Base-by-base conservation (phyloP, 768 basidiomycete genomes). In the Phanerodontia chrysosporium region DNA sequence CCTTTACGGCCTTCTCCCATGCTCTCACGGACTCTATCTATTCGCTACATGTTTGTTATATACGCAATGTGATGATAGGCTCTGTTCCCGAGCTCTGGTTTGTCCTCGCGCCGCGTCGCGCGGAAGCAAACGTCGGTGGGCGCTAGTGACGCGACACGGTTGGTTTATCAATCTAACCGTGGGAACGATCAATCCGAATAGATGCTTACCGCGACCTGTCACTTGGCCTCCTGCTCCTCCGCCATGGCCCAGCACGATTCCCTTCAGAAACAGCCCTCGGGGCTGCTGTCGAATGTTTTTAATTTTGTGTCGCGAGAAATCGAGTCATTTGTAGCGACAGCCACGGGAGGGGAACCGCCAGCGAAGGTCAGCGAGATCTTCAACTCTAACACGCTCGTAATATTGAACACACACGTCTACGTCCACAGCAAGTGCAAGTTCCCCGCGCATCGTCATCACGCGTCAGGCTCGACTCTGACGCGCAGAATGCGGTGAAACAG, bases 231-330 rank as follows among this genome's bases (percentile, higher is more conserved):
- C 32, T 27, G 14, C 21, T 22, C 25, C 49, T 28, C 54, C 42
- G 59, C 58, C 48, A 65, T 65, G 60, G 52, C 62, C 51, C 60
- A 55, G 54, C 60, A 58, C 45, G 45, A 61, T 45, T 51, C 62
- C 16, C 25, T 35, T 4, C 16, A 54, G 22, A n/a, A 55, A 51
- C 57, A 51, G 56, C 36, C 51, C 29, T 49, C 64, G 22, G 82
- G 85, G 44, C 65, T 87, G 2, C 64, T 89, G 22, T 82, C 85
- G 0, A 83, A 83, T 62, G 85, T 91, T 4, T 77, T 90, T 62
- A 79, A 74, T 69, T 89, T 85, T 68, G 81, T 92, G 4, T 83
- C 88, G 12, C 77, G 83, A 51, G 90, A 92, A 69, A 67, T 91
- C 36, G 83, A 83, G 48, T 83, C 84, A 12, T 92, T 92, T 69